Base-by-base conservation (phyloP, 306 rosid genomes). In the Fagus sylvatica region DNA sequence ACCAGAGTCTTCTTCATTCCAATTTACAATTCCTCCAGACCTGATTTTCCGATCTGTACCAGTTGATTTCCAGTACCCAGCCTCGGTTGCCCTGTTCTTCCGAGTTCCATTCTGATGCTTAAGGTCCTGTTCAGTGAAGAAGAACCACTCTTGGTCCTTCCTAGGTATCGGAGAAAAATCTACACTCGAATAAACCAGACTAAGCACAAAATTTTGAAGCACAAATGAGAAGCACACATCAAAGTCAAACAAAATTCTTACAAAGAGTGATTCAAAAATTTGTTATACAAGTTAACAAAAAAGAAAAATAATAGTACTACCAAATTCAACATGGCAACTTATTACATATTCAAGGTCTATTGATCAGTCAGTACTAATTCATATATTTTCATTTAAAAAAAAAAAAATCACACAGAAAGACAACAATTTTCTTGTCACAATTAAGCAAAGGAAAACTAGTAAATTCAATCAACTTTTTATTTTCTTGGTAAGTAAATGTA, bases 1-100 rank as follows among this genome's bases (percentile, higher is more conserved):
- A 95, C 98, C 74, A 93, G 79, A 13, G 97, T 91, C 88, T 91
- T 96, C 84, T 96, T 96, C 99, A 86, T 93, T 62, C 97, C 99
- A 76, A 91, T n/a, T 85, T 93, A 90, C 53, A 70, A 0, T 83
- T 0, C 69, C 34, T 3, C 93, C 91, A 4, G 93, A 90, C 86
- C 82, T 85, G 43, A 96, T 96, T 78, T 13, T 85, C 1, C 96
- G 91, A 89, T 96, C 99, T 79, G 89, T 91, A 4, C 99, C 99
- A 0, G 98, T 96, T 8, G 98, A 96, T 80, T 96, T 96, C 99
- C 99, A 96, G 59, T 90, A 96, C 56, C 98, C 99, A 8, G 79
- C 84, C 46, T 0, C 64, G 3, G 99, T 96, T 48, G 97, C 94
- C 81, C 99, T 82, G 84, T 96, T 93, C 84, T 89, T 85, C 64